Conservation (phyloP, 495 filamentous ascomycete species). For the Penicillium crystallinum region DNA sequence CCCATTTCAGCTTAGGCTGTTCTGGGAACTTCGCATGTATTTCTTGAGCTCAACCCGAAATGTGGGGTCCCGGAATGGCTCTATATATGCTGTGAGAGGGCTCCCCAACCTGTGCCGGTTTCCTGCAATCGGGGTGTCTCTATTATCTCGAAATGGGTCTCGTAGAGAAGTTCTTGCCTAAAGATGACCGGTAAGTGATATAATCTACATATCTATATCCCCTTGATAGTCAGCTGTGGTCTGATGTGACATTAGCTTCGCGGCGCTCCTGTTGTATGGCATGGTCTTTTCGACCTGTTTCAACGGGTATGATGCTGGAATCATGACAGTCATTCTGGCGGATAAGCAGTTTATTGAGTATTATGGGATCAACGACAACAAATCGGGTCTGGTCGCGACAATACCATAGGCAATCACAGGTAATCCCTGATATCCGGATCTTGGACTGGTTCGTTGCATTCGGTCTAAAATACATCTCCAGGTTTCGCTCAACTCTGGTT, state of each 20-base stretch:
- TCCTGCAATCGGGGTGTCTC: too few relatives aligned
- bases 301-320: conserved; percentile 37
- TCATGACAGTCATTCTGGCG: conserved; percentile 37
- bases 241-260: conserved; percentile 11
- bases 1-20: not conserved
- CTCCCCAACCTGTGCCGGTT: not conserved
- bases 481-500: conserved; percentile 26
- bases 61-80: conserved; percentile 12
- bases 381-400: conserved; percentile 29
- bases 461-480: not conserved
- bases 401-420: conserved; percentile 37
- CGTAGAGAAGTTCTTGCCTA: conserved; percentile 25
- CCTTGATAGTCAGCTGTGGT: not conserved
- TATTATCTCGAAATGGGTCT: conserved; percentile 19
- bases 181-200: conserved; percentile 23
- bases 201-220: not conserved
- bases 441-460: not conserved
- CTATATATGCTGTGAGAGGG: conserved; percentile 2
- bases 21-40: not conserved
- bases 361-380: conserved; percentile 25
- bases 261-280: conserved; percentile 28
- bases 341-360: conserved; percentile 35
- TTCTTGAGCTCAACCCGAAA: not conserved
- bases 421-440: not conserved
- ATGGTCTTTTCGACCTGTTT: conserved; percentile 36